phyloP scores from a whole-genome alignment of 176 grass and related monocot species.

The Alopecurus myosuroides region DNA sequence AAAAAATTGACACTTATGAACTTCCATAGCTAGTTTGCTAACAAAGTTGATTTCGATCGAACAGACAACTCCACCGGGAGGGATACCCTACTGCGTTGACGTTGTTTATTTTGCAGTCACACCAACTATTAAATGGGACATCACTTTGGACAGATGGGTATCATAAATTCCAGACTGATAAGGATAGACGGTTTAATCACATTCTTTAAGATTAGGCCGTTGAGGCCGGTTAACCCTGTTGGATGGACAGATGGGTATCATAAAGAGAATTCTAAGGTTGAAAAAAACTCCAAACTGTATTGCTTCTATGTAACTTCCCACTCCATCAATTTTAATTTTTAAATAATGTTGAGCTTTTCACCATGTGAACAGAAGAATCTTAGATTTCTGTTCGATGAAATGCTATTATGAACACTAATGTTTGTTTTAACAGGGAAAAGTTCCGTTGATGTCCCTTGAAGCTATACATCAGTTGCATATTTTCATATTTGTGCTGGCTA shows the following conservation, averaged over 20 bases:
- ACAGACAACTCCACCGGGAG: neutral
- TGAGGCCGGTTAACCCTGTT: neutral
- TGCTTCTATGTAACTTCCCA: neutral
- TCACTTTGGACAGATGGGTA: neutral
- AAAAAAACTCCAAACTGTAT: neutral
- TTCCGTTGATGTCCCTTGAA: constrained; percentile 78
- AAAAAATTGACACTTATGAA: too few relatives aligned
- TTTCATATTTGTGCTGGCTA: constrained; percentile 89
- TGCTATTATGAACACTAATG: neutral
- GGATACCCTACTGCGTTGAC: neutral
- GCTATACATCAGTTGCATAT: constrained; percentile 89
- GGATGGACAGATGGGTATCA: neutral
- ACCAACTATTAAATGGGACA: neutral
- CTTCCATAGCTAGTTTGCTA: neutral
- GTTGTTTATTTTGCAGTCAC: neutral
- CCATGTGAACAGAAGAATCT: neutral
- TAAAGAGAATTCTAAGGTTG: neutral
- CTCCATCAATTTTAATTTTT: neutral
- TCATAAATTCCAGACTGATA: neutral
- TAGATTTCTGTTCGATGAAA: neutral
- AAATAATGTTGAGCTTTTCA: neutral
- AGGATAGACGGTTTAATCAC: neutral
- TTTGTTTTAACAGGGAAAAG: constrained; percentile 54
- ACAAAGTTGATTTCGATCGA: neutral
- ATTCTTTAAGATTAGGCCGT: constrained; percentile 4